Evolutionary conservation across 2,329 filamentous ascomycete genomes (phyloP).

Genomic region (Meredithiella fracta): DNA sequence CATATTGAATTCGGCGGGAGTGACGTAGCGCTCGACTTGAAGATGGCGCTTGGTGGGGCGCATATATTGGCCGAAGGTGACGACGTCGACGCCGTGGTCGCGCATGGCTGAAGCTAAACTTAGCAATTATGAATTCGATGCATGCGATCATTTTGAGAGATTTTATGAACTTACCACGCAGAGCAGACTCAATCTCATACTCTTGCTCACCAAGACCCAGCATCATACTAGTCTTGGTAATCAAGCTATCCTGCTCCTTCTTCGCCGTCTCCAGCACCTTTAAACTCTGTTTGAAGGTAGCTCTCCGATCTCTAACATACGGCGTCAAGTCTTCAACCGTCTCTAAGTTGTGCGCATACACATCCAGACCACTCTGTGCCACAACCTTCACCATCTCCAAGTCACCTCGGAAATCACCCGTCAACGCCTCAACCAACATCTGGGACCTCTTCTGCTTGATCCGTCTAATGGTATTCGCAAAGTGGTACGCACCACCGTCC

Average conservation of each 20-base stretch:
- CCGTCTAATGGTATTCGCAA: conserved; percentile 82
- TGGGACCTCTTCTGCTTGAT: conserved; percentile 74
- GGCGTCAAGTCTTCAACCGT: conserved; percentile 84
- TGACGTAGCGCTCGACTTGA: conserved; percentile 89
- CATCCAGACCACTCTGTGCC: conserved; percentile 75
- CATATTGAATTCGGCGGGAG: conserved; percentile 75
- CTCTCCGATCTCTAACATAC: conserved; percentile 73
- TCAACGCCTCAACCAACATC: conserved; percentile 67
- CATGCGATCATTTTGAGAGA: not conserved
- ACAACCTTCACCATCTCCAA: conserved; percentile 75
- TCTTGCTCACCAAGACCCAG: conserved; percentile 87
- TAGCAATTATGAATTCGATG: not conserved
- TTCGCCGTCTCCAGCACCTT: conserved; percentile 70
- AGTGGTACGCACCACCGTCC: conserved; percentile 78
- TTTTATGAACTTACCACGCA: conserved; percentile 38
- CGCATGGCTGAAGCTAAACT: conserved; percentile 45
- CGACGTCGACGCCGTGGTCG: conserved; percentile 70
- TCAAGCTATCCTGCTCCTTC: conserved; percentile 50
- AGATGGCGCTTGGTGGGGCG: conserved; percentile 95
- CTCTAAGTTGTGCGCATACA: conserved; percentile 95
- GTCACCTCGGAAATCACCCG: conserved; percentile 76
- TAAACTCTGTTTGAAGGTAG: conserved; percentile 75
- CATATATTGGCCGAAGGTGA: conserved; percentile 99
- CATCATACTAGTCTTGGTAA: conserved; percentile 99
- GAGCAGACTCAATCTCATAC: conserved; percentile 61